A percentile compares a stretch with the other conserved stretches of the same genome.
phyloP scores from a whole-genome alignment of 345 rosid genomes.

The Bruguiera sexangula region DNA sequence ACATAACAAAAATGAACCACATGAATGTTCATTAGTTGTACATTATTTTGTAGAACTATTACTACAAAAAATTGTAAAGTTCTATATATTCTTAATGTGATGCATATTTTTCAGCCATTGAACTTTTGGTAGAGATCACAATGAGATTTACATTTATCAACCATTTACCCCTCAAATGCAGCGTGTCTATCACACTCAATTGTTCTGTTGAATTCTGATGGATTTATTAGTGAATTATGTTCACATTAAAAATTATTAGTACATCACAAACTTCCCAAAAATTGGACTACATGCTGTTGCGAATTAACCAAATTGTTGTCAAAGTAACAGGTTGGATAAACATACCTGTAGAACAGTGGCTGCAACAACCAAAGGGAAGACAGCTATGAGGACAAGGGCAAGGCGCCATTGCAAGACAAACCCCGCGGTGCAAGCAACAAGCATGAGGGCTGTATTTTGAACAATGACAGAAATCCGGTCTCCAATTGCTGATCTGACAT shows the following conservation, averaged over 20 bases:
- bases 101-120: no score
- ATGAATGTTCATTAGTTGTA: not conserved
- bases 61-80: no score
- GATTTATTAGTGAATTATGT: not conserved
- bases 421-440: conserved; percentile 96
- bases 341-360: conserved; percentile 96
- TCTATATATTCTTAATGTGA: no score
- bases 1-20: not conserved
- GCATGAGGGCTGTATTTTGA: conserved; percentile 91
- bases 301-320: not conserved
- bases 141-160: no score
- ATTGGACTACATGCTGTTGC: not conserved
- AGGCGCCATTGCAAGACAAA: conserved; percentile 98
- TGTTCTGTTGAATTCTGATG: no score
- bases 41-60: not conserved
- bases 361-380: conserved; percentile 96
- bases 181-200: no score
- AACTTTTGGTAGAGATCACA: no score
- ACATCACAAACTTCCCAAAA: not conserved
- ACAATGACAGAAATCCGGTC: conserved; percentile 93
- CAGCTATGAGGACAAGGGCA: conserved; percentile 89
- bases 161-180: no score
- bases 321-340: conserved; percentile 12
- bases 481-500: conserved; percentile 97
- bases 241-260: not conserved